Evolutionary conservation across 176 grass and related monocot species (phyloP).

Genomic region (Carex myosuroides): DNA sequence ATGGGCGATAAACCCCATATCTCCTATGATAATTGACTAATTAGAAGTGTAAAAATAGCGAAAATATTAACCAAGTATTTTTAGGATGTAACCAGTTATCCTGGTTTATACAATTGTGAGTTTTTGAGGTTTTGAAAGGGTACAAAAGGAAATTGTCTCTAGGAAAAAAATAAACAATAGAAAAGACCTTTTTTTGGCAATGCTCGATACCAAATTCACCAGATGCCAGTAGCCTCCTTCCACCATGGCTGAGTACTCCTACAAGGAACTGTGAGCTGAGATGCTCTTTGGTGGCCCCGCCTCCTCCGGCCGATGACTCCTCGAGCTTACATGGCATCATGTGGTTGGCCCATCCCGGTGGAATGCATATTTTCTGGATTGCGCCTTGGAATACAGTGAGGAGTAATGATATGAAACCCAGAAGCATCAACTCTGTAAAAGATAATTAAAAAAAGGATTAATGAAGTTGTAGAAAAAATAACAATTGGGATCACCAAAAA

Average conservation of each 20-base stretch:
- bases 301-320: not conserved
- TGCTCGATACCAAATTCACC: constrained; percentile 5
- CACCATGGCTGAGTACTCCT: constrained; percentile 25
- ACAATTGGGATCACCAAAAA: not conserved
- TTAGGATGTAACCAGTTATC: not conserved
- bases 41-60: not conserved
- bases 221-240: constrained; percentile 49
- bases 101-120: not conserved
- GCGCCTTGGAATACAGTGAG: constrained; percentile 70
- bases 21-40: not conserved
- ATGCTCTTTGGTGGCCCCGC: constrained; percentile 17
- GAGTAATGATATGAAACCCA: constrained; percentile 89
- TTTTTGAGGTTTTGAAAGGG: not conserved
- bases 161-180: not conserved
- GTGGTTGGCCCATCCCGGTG: constrained; percentile 40
- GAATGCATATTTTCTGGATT: constrained; percentile 71
- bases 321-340: constrained; percentile 61
- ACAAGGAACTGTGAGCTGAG: constrained; percentile 2
- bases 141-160: not conserved
- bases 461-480: not conserved
- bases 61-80: not conserved
- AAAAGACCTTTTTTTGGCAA: constrained; percentile 48
- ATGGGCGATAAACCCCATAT: not conserved
- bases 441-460: not conserved
- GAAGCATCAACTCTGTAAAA: constrained; percentile 81